These are phyloP conservation scores for Periconia sp. DNA, from an alignment of 2,329 filamentous ascomycete genomes.

Conservation along the genomic window DNA sequence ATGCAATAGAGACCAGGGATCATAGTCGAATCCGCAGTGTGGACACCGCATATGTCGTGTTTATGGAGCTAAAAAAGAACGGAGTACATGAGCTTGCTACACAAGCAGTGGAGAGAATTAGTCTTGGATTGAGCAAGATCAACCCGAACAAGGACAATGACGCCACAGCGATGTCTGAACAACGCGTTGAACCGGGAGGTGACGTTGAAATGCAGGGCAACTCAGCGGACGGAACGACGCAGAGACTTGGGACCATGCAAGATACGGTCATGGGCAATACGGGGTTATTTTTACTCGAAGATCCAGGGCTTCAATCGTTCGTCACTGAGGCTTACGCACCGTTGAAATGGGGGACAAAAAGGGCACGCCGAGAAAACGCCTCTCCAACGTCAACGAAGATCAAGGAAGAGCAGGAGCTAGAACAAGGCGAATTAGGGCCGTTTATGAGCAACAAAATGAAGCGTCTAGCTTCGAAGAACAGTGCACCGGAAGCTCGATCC, in stretches of 20 bases:
- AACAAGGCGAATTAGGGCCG: constrained; percentile 20
- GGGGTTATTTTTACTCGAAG: constrained; percentile 56
- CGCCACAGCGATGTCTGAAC: no score
- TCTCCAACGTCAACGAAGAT: constrained; percentile 4
- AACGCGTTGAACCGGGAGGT: constrained; percentile 1
- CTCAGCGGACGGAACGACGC: constrained; percentile 12
- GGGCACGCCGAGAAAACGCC: background rate
- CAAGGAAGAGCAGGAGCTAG: constrained; percentile 18
- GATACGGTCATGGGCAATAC: constrained; percentile 55
- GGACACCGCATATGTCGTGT: constrained; percentile 50
- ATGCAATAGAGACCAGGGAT: constrained; percentile 52
- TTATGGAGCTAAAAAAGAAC: constrained; percentile 49
- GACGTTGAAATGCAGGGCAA: constrained; percentile 15
- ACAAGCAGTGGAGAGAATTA: constrained; percentile 51
- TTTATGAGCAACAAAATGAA: no score
- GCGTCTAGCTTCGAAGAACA: no score
- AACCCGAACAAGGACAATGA: no score
- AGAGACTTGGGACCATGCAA: constrained; percentile 17
- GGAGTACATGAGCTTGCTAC: constrained; percentile 53
- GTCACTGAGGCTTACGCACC: constrained; percentile 40
- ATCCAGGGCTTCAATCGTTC: constrained; percentile 50
- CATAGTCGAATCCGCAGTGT: constrained; percentile 46
- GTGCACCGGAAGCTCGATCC: no score
- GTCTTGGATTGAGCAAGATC: no score
- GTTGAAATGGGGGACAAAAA: constrained; percentile 30